Percentiles rank a stretch among this genome's conserved stretches.
Evolutionary conservation across 768 basidiomycete species (phyloP).

Genomic region (button mushroom (Agaricus bisporus)): DNA sequence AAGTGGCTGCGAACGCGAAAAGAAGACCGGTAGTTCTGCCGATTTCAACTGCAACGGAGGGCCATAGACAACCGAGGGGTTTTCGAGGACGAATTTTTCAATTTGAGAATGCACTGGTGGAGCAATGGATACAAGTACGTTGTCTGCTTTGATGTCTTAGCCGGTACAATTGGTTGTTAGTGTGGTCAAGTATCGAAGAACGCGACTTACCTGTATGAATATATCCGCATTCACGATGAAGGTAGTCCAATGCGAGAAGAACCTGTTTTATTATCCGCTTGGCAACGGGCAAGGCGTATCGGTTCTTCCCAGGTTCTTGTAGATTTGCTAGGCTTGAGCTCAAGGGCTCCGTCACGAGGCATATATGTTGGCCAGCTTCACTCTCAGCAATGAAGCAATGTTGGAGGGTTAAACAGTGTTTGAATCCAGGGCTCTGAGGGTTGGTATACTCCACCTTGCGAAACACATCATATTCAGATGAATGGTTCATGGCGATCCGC

Average conservation of each 20-base stretch:
- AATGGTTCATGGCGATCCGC: too few relatives aligned
- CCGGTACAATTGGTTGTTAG: neutral
- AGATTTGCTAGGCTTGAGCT: too few relatives aligned
- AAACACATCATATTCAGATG: too few relatives aligned
- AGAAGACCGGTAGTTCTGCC: slow-evolving; percentile 3
- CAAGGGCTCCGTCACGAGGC: too few relatives aligned
- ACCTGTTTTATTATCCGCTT: too few relatives aligned
- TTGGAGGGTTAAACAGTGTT: too few relatives aligned
- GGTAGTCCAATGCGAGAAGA: slow-evolving; percentile 6
- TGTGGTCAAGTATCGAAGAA: neutral
- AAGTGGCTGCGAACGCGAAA: slow-evolving; percentile 8
- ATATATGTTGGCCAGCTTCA: too few relatives aligned
- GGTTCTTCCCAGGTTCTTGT: too few relatives aligned
- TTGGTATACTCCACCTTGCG: too few relatives aligned
- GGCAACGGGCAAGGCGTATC: neutral
- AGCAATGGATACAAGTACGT: slow-evolving; percentile 8
- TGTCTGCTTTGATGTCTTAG: neutral
- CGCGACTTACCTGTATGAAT: slow-evolving; percentile 6
- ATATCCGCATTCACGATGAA: slow-evolving; percentile 15
- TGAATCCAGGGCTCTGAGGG: too few relatives aligned
- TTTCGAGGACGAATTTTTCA: neutral
- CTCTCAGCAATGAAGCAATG: too few relatives aligned
- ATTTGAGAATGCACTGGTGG: slow-evolving; percentile 6
- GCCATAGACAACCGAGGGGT: slow-evolving; percentile 3
- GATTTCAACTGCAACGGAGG: slow-evolving; percentile 5